Evolutionary conservation across 1,139 yeast genomes (phyloP).

Genomic region (Yamadazyma atlantica): DNA sequence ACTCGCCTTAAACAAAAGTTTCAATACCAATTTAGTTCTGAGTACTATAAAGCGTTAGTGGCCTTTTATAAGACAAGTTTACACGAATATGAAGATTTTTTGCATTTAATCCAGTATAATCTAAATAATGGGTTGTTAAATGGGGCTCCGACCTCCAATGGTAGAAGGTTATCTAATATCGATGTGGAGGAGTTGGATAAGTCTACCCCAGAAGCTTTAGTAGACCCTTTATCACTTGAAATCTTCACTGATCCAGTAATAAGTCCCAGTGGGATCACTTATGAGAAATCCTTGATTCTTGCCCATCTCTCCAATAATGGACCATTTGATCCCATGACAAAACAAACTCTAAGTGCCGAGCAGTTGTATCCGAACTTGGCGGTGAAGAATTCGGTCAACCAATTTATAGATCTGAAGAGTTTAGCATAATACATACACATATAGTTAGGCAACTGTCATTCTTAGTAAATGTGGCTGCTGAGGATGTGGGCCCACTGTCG

Average conservation of each 20-base stretch:
- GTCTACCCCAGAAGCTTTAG: conserved; percentile 35
- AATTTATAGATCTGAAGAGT: not conserved
- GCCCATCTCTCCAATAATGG: conserved; percentile 36
- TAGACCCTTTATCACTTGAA: conserved; percentile 50
- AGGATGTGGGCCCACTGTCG: too few relatives aligned
- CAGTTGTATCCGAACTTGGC: conserved; percentile 47
- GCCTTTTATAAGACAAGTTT: conserved; percentile 9
- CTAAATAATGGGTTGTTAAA: conserved; percentile 12
- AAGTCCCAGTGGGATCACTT: conserved; percentile 51
- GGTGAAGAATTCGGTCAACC: conserved; percentile 39
- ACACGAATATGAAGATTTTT: conserved; percentile 13
- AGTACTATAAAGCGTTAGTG: conserved; percentile 10
- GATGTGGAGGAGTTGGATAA: conserved; percentile 1
- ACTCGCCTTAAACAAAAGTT: conserved; percentile 7
- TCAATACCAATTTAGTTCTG: conserved; percentile 6
- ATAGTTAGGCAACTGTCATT: too few relatives aligned
- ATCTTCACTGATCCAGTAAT: conserved; percentile 48
- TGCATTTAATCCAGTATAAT: conserved; percentile 13
- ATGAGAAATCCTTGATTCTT: conserved; percentile 40
- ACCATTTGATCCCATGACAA: conserved; percentile 38
- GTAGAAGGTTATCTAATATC: not conserved
- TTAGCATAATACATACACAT: not conserved
- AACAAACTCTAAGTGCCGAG: conserved; percentile 32
- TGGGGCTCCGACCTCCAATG: too few relatives aligned
- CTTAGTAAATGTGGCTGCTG: too few relatives aligned